Conservation (phyloP, 805 yeast species). For the Kuraishia floccosa region DNA sequence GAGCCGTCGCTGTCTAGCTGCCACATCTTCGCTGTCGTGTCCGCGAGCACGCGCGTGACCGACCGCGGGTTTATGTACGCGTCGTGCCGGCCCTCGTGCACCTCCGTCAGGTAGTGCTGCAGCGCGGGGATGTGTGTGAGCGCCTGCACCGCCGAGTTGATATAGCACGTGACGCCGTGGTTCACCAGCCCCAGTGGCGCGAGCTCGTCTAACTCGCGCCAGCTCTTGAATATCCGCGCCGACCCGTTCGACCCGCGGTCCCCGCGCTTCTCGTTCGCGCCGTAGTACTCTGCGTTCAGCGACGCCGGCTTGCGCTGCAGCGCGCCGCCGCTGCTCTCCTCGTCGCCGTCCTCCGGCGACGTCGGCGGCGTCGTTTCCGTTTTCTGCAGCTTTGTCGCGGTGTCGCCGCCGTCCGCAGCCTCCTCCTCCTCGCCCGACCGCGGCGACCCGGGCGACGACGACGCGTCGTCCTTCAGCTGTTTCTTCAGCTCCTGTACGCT, state of each 20-base stretch:
- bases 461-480: conserved; percentile 11
- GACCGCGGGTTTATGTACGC: conserved; percentile 37
- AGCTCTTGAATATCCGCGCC: conserved; percentile 53
- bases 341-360: conserved; percentile 19
- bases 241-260: conserved; percentile 60
- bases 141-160: conserved; percentile 90
- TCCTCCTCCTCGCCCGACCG: conserved; percentile 17
- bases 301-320: conserved; percentile 8
- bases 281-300: conserved; percentile 34
- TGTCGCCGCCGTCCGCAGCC: conserved; percentile 15
- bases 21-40: conserved; percentile 63
- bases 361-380: conserved; percentile 18
- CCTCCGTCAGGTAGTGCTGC: conserved; percentile 68
- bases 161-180: conserved; percentile 94
- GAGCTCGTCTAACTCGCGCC: conserved; percentile 41
- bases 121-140: conserved; percentile 86
- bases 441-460: conserved; percentile 2
- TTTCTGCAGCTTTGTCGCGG: conserved; percentile 2
- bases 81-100: conserved; percentile 41
- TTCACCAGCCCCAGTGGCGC: conserved; percentile 66
- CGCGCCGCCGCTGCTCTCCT: too few species aligned
- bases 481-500: conserved; percentile 8
- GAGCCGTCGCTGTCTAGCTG: conserved; percentile 29
- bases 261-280: conserved; percentile 39
- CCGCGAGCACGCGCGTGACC: conserved; percentile 58